A percentile compares a stretch with the other conserved stretches of the same genome.
phyloP scores from a whole-genome alignment of 768 basidiomycete genomes.

The Stropharia rugosoannulata region DNA sequence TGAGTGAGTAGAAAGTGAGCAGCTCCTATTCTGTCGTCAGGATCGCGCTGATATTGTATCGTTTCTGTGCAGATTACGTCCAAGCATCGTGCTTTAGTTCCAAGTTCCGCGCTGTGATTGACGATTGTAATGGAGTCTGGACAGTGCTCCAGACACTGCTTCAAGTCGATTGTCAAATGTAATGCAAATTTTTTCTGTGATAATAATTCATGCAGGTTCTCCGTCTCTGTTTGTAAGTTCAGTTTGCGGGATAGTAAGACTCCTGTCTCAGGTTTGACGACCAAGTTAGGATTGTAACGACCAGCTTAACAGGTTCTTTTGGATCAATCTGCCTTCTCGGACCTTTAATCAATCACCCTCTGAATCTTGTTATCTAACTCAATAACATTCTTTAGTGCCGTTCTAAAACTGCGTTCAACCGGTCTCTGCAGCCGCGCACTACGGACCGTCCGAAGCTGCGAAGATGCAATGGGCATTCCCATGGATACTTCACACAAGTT shows the following conservation, averaged over 20 bases:
- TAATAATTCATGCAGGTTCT: not conserved
- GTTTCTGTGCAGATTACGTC: not conserved
- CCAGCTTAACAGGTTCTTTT: conserved; percentile 1
- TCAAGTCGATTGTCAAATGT: not conserved
- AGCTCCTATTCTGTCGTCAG: conserved; percentile 2
- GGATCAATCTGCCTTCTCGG: conserved; percentile 8
- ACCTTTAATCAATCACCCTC: conserved; percentile 8
- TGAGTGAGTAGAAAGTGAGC: conserved; percentile 4
- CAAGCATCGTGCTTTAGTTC: not conserved
- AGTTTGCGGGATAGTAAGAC: not conserved
- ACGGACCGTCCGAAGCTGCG: conserved; percentile 8
- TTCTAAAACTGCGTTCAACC: conserved; percentile 2
- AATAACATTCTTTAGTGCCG: conserved; percentile 7
- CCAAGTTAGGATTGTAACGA: conserved; percentile 2
- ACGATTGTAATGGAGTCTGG: too few species aligned
- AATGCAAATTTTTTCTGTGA: not conserved
- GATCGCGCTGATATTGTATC: conserved; percentile 1
- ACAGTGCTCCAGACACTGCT: too few species aligned
- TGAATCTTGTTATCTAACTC: conserved; percentile 3
- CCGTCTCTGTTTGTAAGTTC: too few species aligned
- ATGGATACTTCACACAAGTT: conserved; percentile 5
- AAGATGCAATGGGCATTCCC: conserved; percentile 2
- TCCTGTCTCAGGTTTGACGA: conserved; percentile 2
- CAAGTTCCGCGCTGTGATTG: too few species aligned
- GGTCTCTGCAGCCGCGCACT: conserved; percentile 7